Evolutionary conservation across 805 yeast species (phyloP).

Genomic region (Monosporozyma solicola): DNA sequence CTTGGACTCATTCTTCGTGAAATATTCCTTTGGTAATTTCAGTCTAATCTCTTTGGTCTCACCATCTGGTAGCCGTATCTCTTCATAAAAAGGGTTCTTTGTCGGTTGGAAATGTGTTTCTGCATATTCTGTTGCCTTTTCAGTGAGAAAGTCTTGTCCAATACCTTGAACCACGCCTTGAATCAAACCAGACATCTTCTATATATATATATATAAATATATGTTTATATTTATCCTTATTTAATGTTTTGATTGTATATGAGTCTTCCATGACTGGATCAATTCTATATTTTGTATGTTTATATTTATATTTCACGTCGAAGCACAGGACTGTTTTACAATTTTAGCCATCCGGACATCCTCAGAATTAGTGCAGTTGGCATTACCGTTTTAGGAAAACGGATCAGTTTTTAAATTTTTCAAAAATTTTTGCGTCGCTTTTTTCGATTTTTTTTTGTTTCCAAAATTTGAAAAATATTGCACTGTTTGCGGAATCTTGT

Average conservation of each 20-base stretch:
- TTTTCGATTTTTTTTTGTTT: background rate
- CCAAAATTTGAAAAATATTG: background rate
- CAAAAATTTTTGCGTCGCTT: background rate
- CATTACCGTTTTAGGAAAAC: background rate
- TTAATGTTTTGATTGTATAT: no score
- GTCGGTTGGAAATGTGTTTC: constrained; percentile 27
- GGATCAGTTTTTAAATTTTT: background rate
- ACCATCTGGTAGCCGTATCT: constrained; percentile 35
- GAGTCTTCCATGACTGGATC: no score
- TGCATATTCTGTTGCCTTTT: constrained; percentile 19
- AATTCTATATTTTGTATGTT: background rate
- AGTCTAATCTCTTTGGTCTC: constrained; percentile 30
- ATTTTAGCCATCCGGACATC: background rate
- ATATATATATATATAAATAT: no score
- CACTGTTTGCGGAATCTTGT: background rate
- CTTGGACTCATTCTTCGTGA: constrained; percentile 50
- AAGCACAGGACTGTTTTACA: background rate
- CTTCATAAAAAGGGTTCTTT: constrained; percentile 53
- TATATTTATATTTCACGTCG: background rate
- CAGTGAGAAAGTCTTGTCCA: constrained; percentile 9
- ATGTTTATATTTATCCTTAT: no score
- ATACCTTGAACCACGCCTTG: constrained; percentile 10
- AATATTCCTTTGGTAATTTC: constrained; percentile 38
- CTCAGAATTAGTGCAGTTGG: background rate
- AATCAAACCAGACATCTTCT: constrained; percentile 8